Evolutionary conservation across 345 rosid species (phyloP), one percentile per base, ranked within the genome.

Genomic region (Ceriops zippeliana): DNA sequence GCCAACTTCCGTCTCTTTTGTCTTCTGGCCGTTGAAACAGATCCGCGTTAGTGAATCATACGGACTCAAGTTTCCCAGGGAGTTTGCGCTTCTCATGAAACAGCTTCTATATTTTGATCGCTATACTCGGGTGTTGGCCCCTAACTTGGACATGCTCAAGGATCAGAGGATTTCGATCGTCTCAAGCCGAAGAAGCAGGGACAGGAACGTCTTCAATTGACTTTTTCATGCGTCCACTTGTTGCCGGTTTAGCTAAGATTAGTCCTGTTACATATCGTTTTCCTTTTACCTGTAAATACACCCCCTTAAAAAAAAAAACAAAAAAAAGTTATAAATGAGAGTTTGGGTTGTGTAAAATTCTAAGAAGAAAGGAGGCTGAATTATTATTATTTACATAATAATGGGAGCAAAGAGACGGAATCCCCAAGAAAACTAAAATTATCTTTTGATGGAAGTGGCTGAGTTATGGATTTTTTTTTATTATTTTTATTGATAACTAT

Each of bases 21-120:
- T 63, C 49, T 38, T 63, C 62, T 74, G 22, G 63, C 47, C 56
- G 47, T 21, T 7, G 28, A 30, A 42, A 70, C 83, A 93, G 98
- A 74, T 91, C 69, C 90, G 86, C 61, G 90, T 89, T 22, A 88
- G 97, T 52, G 95, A 91, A 78, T 91, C 98, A 34, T 91, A 93
- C 53, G 98, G 97, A 72, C 84, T 93, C 46, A 87, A 74, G 75
- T 91, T 93, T 81, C 97, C 96, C 0, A 87, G 92, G 79, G 97
- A 93, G 75, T 91, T 91, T 81, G 98, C 97, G 56, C 96, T 93
- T 80, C 91, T 93, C n/a, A 53, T 93, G 93, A 93, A 93, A 78
- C 98, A 89, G 82, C 97, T 91, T 78, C 86, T 93, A 73, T 93
- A 93, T 74, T 93, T 91, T 58, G 98, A 91, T 65, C 92, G 97